These are phyloP conservation scores for Sclerotinia sclerotiorum DNA, from an alignment of 2,329 filamentous ascomycete species.

Conservation along the genomic window DNA sequence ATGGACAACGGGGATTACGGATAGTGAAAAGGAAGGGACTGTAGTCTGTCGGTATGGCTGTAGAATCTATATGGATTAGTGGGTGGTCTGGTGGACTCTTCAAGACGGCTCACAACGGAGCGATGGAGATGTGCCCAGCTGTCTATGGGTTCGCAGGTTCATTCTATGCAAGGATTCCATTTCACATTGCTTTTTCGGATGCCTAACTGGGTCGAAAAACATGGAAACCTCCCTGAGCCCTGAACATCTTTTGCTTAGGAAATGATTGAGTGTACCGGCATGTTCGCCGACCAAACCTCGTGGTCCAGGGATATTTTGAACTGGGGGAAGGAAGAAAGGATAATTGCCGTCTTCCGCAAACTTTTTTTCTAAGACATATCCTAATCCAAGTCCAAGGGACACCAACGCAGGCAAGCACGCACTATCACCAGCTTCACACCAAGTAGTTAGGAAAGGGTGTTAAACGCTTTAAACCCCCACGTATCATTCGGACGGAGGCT, in stretches of 20 bases:
- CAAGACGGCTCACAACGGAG: slow-evolving; percentile 6
- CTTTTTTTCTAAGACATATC: slow-evolving; percentile 11
- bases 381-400: slow-evolving; percentile 9
- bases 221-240: background rate
- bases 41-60: background rate
- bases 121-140: slow-evolving; percentile 5
- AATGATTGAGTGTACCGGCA: background rate
- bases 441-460: background rate
- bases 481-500: background rate
- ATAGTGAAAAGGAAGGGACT: slow-evolving; percentile 8
- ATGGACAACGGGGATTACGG: slow-evolving; percentile 20
- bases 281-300: slow-evolving; percentile 22
- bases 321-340: slow-evolving; percentile 8
- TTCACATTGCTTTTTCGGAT: background rate
- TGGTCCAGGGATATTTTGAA: slow-evolving; percentile 11
- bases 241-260: background rate
- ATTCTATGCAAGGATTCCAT: background rate
- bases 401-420: background rate
- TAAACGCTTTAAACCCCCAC: slow-evolving; percentile 8
- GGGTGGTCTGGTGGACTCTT: background rate
- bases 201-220: background rate
- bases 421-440: background rate
- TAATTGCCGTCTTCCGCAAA: slow-evolving; percentile 2
- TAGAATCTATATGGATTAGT: background rate
- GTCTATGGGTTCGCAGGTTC: slow-evolving; percentile 8